Percentiles rank a stretch among this genome's conserved stretches.
Conservation (phyloP, 2,329 filamentous ascomycete genomes). For the Pseudogymnoascus sp. region DNA sequence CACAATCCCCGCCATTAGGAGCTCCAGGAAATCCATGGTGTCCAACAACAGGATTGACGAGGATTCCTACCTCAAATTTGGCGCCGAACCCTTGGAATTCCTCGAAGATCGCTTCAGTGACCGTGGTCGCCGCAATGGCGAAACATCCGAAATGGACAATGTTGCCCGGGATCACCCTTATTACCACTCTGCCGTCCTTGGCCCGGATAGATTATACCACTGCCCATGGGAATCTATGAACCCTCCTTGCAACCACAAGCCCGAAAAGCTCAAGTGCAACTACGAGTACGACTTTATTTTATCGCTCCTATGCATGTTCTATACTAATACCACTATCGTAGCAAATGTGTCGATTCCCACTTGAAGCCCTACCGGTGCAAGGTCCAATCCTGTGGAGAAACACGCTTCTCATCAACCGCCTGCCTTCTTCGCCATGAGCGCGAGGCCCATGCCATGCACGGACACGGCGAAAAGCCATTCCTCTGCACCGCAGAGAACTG, state of each 20-base stretch:
- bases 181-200: slow-evolving; percentile 58
- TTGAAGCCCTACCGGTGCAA: slow-evolving; percentile 96
- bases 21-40: slow-evolving; percentile 21
- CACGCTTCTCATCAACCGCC: slow-evolving; percentile 89
- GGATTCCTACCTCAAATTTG: slow-evolving; percentile 22
- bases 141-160: slow-evolving; percentile 28
- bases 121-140: slow-evolving; percentile 21
- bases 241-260: slow-evolving; percentile 71
- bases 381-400: slow-evolving; percentile 70
- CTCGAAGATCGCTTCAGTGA: slow-evolving; percentile 23
- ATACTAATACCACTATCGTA: slow-evolving; percentile 34
- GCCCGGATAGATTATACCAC: slow-evolving; percentile 77
- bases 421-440: slow-evolving; percentile 91
- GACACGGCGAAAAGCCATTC: slow-evolving; percentile 86
- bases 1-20: slow-evolving; percentile 24
- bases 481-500: slow-evolving; percentile 83
- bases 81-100: slow-evolving; percentile 20
- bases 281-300: slow-evolving; percentile 67
- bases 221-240: slow-evolving; percentile 78
- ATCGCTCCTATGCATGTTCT: slow-evolving; percentile 5
- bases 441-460: slow-evolving; percentile 92
- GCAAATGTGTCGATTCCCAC: slow-evolving; percentile 96
- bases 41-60: slow-evolving; percentile 26
- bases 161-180: slow-evolving; percentile 56
- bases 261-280: slow-evolving; percentile 97